phyloP scores from a whole-genome alignment of 1,139 yeast genomes.

The Kodamaea sp. region DNA sequence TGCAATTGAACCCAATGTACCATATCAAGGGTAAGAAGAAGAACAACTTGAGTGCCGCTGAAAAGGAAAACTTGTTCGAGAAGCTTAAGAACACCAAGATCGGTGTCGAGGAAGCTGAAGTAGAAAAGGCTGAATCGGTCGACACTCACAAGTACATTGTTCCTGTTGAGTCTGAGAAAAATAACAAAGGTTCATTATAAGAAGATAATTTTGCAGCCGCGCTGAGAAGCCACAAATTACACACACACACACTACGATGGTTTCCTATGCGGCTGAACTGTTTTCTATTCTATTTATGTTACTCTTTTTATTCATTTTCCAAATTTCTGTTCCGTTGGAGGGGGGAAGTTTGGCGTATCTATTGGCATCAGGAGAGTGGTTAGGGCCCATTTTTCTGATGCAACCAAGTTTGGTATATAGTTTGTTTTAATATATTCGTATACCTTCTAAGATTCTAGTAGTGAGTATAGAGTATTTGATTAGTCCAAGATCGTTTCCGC shows the following conservation, averaged over 20 bases:
- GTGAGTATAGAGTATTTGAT: too few species aligned
- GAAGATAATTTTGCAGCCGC: not conserved
- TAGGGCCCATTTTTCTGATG: slow-evolving; percentile 9
- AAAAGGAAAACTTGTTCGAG: slow-evolving; percentile 23
- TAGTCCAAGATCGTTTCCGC: too few species aligned
- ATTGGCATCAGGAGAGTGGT: slow-evolving; percentile 1
- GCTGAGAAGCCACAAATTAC: not conserved
- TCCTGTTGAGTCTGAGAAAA: slow-evolving; percentile 8
- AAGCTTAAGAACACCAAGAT: slow-evolving; percentile 18
- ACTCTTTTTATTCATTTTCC: slow-evolving; percentile 1
- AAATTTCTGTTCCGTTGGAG: slow-evolving; percentile 9
- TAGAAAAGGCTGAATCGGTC: slow-evolving; percentile 9
- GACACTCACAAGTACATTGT: slow-evolving; percentile 10
- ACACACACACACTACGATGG: slow-evolving; percentile 7
- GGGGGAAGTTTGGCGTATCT: slow-evolving; percentile 14
- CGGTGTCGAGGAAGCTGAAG: slow-evolving; percentile 12
- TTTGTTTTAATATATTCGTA: not conserved
- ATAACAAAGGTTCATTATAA: slow-evolving; percentile 2
- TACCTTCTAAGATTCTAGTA: not conserved
- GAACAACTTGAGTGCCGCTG: slow-evolving; percentile 18
- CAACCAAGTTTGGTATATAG: not conserved
- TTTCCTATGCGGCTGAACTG: not conserved
- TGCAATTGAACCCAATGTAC: slow-evolving; percentile 27
- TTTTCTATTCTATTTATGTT: not conserved
- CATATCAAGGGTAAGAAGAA: slow-evolving; percentile 28